Evolutionary conservation across 2,329 filamentous ascomycete genomes (phyloP), one percentile per base, ranked within the genome.

Genomic region (Phoma sp.): DNA sequence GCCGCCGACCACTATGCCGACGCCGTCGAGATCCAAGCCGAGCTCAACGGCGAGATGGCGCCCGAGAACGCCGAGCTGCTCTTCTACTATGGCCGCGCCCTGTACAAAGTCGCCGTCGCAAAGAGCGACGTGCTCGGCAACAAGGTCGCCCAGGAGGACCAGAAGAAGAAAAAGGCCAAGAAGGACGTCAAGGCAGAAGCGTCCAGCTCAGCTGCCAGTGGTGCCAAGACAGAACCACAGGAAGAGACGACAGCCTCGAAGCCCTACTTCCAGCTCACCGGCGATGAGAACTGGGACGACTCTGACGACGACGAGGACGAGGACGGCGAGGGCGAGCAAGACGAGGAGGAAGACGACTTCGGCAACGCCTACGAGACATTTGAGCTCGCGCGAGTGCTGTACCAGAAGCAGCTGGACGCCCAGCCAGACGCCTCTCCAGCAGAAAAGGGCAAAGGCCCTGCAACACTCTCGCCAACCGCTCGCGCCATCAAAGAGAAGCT

Each of bases 121-220:
- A 96, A 96, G 77, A 97, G 92, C 72, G 93, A 98, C 71, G 93
- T 99, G 22, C 82, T 99, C 32, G 95, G 95, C 53, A 91, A 90
- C 31, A 90, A 89, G 69, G 89, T 93, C 19, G 83, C 85, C 13
- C 79, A 82, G 2, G 81, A 82, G 39, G 79, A 81, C 75, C 85
- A 72, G 78, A 83, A 70, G 77, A 87, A 76, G 64, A 58, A 80
- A 70, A 76, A 78, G 57, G 78, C 80, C 54, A 83, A 81, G 68
- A 77, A 75, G 48, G 71, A 61, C 66, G 76, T 60, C 69, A 69
- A 53, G 70, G 58, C 78, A 73, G 57, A 77, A 48, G 68, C 67
- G 21, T 66, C 70, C 24, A 61, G 58, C 37, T 66, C 65, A 5
- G 51, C 66, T 6, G 63, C 70, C 22, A 67, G 61, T 19, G 71